Percentiles rank a stretch among this genome's conserved stretches.
phyloP scores from a whole-genome alignment of 78 protist species.

The Bodo saltans region DNA sequence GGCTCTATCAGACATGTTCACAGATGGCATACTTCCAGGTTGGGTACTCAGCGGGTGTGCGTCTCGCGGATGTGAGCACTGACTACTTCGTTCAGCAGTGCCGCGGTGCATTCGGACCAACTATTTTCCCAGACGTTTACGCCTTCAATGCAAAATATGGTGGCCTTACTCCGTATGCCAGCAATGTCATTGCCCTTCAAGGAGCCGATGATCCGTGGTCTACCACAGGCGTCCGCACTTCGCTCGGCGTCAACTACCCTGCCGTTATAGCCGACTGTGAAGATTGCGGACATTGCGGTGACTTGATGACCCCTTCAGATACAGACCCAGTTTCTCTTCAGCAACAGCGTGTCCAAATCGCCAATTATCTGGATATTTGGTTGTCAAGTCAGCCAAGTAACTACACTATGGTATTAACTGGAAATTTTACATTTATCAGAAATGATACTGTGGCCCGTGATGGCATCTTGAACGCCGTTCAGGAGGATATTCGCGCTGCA shows the following conservation, averaged over 20 bases:
- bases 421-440: too few relatives aligned
- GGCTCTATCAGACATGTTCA: background rate
- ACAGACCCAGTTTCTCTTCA: background rate
- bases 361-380: background rate
- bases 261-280: background rate
- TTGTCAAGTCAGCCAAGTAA: too few relatives aligned
- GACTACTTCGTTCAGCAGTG: background rate
- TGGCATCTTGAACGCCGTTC: too few relatives aligned
- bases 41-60: background rate
- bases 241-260: background rate
- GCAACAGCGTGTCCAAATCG: background rate
- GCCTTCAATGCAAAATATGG: background rate
- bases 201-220: background rate
- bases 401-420: too few relatives aligned
- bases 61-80: background rate
- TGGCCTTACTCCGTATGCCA: background rate
- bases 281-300: background rate
- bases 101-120: background rate
- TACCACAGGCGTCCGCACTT: background rate
- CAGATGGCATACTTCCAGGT: background rate
- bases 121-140: background rate
- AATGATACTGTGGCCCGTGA: too few relatives aligned
- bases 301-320: background rate
- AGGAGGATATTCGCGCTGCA: too few relatives aligned
- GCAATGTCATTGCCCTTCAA: background rate